phyloP scores from a whole-genome alignment of 352 stramenopile genomes.

The Globisporangium rhizosaccharum region DNA sequence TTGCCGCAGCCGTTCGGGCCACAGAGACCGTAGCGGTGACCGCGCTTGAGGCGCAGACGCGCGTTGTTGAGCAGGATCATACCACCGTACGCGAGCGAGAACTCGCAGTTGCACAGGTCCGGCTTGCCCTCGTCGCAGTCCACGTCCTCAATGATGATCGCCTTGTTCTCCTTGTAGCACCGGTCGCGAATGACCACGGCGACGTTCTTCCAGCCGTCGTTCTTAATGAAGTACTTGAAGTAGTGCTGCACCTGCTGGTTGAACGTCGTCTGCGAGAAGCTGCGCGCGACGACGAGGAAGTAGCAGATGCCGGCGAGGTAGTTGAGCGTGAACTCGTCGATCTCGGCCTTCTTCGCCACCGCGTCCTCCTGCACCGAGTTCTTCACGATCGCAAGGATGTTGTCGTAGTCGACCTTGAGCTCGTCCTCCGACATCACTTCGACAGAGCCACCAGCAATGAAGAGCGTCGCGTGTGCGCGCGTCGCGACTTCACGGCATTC shows the following conservation, averaged over 20 bases:
- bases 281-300: slow-evolving; percentile 86
- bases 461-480: slow-evolving; percentile 91
- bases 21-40: slow-evolving; percentile 92
- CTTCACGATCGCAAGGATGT: slow-evolving; percentile 71
- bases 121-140: slow-evolving; percentile 96
- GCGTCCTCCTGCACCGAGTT: slow-evolving; percentile 77
- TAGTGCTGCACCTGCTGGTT: slow-evolving; percentile 88
- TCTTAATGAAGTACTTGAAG: slow-evolving; percentile 82
- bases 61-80: slow-evolving; percentile 91
- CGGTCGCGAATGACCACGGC: slow-evolving; percentile 74
- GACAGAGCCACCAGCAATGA: slow-evolving; percentile 91
- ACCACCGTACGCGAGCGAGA: slow-evolving; percentile 95
- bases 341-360: slow-evolving; percentile 79
- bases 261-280: slow-evolving; percentile 94
- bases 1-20: slow-evolving; percentile 92
- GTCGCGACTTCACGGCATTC: slow-evolving; percentile 96
- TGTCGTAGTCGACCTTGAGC: slow-evolving; percentile 90
- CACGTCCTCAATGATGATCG: slow-evolving; percentile 92
- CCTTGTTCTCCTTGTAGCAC: slow-evolving; percentile 89
- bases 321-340: slow-evolving; percentile 90
- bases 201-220: slow-evolving; percentile 56
- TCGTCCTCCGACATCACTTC: slow-evolving; percentile 86
- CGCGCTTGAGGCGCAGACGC: slow-evolving; percentile 88
- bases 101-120: slow-evolving; percentile 98
- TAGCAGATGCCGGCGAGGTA: slow-evolving; percentile 79